Percentiles rank a stretch among this genome's conserved stretches.
phyloP scores from a whole-genome alignment of 495 filamentous ascomycete genomes.

The Hypomontagnella submonticulosa region DNA sequence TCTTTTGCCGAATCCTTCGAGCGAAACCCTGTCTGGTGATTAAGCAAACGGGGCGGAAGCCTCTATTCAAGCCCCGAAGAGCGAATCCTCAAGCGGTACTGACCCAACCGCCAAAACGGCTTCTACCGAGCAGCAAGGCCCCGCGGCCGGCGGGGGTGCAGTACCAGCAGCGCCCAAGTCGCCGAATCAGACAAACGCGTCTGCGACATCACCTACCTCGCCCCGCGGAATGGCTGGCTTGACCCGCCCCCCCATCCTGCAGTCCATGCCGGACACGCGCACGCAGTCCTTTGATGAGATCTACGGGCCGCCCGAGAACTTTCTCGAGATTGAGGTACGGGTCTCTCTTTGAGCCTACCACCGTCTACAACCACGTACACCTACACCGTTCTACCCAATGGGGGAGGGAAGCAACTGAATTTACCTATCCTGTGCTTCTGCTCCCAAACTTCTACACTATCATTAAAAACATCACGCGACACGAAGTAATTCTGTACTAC shows the following conservation, averaged over 20 bases:
- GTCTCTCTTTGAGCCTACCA: conserved; percentile 29
- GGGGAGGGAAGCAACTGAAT: conserved; percentile 1
- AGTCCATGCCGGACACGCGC: conserved; percentile 84
- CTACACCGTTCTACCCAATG: not conserved
- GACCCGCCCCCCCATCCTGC: conserved; percentile 70
- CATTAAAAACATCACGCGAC: conserved; percentile 18
- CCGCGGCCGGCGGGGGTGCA: conserved; percentile 38
- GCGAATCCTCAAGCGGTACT: conserved; percentile 22
- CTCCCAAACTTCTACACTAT: not conserved
- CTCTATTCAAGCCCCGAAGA: conserved; percentile 20
- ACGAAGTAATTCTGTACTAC: conserved; percentile 17
- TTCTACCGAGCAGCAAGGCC: conserved; percentile 45
- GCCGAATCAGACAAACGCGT: conserved; percentile 41
- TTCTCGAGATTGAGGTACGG: conserved; percentile 92
- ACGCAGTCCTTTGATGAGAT: conserved; percentile 98
- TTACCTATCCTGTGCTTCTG: conserved; percentile 3
- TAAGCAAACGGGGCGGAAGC: conserved; percentile 27
- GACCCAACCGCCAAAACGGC: conserved; percentile 55
- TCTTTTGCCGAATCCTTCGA: not conserved
- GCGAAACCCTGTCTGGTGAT: conserved; percentile 16
- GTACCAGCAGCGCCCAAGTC: conserved; percentile 49
- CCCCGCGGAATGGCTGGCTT: conserved; percentile 55
- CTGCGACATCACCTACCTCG: conserved; percentile 28
- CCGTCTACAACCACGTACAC: not conserved
- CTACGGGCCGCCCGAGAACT: conserved; percentile 98